Evolutionary conservation across 1,284 basidiomycete genomes (phyloP), one percentile per base, ranked within the genome.

Genomic region (Ganoderma meredithae): DNA sequence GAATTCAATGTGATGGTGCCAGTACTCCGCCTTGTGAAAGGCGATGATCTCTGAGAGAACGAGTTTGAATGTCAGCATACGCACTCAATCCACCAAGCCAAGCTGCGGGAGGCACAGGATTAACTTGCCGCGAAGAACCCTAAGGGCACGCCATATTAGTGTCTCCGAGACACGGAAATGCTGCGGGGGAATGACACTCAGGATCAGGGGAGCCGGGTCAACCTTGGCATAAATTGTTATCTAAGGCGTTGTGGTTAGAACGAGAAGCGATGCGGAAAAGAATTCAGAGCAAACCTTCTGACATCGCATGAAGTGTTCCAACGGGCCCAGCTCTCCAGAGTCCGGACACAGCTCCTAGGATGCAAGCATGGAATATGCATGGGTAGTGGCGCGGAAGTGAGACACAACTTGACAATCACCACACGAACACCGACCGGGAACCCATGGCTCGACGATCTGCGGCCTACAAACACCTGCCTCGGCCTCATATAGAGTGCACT

Each of bases 331-430:
- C 27, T 55, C 52, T 17, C 27, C 15, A 31, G 31, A 33, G 27
- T 33, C n/a, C 52, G 17, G 22, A 59, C 56, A 59, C 56, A 59
- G 56, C 56, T 39, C 56, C 58, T 41, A 43, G 39, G 27, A 53
- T 33, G 31, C 52, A 55, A 55, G 52, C 52, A 33, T 55, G 27
- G 7, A 27, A 27, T 55, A 2, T 17, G 52, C 52, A 33, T 55
- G 27, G 15, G 52, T 55, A 2, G 52, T 25, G 52, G 52, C 52
- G 31, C 52, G 19, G 52, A 55, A 15, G 52, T 31, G 52, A 17
- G 52, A 55, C 15, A 17, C 6, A 55, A 17, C 31, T 55, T 22
- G 52, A 55, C 52, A 55, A 15, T 33, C 52, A 55, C 52, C 52
- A 55, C 13, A 17, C 27, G 52, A 31, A 31, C 8, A 7, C 52